Base-by-base conservation (phyloP, 2,329 filamentous ascomycete genomes). In the Venturia effusa region DNA sequence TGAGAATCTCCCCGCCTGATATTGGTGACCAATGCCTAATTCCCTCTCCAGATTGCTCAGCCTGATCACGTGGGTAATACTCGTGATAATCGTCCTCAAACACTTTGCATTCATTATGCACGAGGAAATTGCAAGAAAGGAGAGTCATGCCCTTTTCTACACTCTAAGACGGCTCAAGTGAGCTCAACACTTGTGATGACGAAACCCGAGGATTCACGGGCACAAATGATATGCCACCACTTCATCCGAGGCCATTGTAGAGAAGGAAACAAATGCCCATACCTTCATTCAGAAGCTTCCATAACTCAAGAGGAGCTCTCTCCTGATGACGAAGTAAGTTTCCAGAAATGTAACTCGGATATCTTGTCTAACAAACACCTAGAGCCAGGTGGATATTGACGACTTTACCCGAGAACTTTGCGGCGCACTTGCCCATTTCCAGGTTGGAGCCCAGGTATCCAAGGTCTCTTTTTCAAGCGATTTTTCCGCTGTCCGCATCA, bases 381-480 rank as follows among this genome's bases (percentile, higher is more conserved):
- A 48, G 43, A n/a, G 24, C 43, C 22, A 24, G 43, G 43, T 24
- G 4, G 24, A 48, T 27, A 24, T 48, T 24, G 67, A 71, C 59
- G 59, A 68, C 64, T 68, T 68, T 61, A 67, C 63, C 63, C 69
- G 69, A 61, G 65, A 68, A 37, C 34, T 71, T 27, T 64, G 37
- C 22, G 70, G 69, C 24, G 66, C 69, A 13, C 63, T 61, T 30
- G 67, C 67, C 19, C 64, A 66, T 55, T 71, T 69, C 62, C 64
- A 68, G 57, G 65, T 67, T 15, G 64, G 64, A 19, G 69, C 66
- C 57, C 64, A 70, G 30, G 61, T 70, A n/a, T 34, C 65, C n/a
- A 70, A 70, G 66, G 62, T 71, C n/a, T 67, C 66, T 27, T 65
- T 71, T 43, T 67, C 68, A 10, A 54, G 66, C 30, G 70, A 71